Conservation (phyloP, 169 alveolate species). For the Pseudocohnilembus persalinus region DNA sequence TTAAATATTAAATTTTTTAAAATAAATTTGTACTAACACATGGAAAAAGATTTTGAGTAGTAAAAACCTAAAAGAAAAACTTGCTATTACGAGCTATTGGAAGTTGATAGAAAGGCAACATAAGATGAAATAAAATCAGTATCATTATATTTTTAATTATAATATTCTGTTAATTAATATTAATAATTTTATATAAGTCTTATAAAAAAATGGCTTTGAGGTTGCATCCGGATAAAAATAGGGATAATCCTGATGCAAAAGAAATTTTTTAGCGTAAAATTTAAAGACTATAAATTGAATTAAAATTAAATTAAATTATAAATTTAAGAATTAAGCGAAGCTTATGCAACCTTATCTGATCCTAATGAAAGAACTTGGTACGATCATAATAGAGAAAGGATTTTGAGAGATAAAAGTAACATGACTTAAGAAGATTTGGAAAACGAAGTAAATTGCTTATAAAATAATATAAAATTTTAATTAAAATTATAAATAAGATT, state of each 20-base stretch:
- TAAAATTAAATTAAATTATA: conserved; percentile 12
- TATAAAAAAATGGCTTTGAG: conserved; percentile 71
- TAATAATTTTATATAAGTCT: conserved; percentile 35
- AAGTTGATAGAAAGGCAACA: conserved; percentile 63
- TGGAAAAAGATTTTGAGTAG: conserved; percentile 26
- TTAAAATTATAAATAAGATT: too few relatives aligned
- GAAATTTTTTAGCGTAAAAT: conserved; percentile 40
- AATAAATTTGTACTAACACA: conserved; percentile 51
- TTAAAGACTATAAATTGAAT: conserved; percentile 26
- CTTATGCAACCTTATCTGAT: conserved; percentile 72
- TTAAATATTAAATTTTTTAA: too few relatives aligned
- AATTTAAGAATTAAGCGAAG: conserved; percentile 34
- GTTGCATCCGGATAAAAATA: conserved; percentile 79
- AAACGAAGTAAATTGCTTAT: background rate
- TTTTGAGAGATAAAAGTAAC: conserved; percentile 45
- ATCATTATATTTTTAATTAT: background rate
- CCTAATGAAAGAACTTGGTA: conserved; percentile 64
- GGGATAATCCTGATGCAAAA: conserved; percentile 65
- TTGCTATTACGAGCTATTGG: conserved; percentile 78
- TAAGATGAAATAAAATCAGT: conserved; percentile 77
- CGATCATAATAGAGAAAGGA: conserved; percentile 60
- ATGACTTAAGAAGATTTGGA: conserved; percentile 47
- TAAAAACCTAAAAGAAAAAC: conserved; percentile 24
- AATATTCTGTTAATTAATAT: background rate
- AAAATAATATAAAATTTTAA: too few relatives aligned